A percentile compares a stretch with the other conserved stretches of the same genome.
These are phyloP conservation scores for Suzukiozyma palmioleophila DNA, from an alignment of 1,139 yeast species.

Conservation along the genomic window DNA sequence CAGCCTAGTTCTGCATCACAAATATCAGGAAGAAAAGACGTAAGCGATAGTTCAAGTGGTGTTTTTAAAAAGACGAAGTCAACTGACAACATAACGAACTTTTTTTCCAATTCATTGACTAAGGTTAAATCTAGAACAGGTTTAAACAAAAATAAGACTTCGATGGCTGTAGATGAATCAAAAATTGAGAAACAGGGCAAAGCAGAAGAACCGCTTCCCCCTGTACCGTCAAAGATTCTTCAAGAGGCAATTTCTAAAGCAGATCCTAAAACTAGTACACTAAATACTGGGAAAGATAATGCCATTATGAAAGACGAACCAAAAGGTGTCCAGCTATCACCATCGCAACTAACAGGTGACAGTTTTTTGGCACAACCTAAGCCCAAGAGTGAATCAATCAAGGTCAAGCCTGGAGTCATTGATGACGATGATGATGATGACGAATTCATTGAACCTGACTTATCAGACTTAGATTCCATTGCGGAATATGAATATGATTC, in stretches of 20 bases:
- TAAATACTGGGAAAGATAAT: too few species aligned
- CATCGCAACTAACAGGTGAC: too few species aligned
- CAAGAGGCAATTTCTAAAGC: too few species aligned
- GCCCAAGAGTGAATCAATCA: too few species aligned
- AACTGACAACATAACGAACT: slow-evolving; percentile 2
- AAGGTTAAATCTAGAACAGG: neutral
- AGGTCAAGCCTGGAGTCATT: slow-evolving; percentile 4
- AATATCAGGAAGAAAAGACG: neutral
- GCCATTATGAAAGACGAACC: too few species aligned
- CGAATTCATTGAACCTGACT: neutral
- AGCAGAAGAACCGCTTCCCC: too few species aligned
- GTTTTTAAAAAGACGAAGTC: slow-evolving; percentile 3
- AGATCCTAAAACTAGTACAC: too few species aligned
- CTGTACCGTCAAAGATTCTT: too few species aligned
- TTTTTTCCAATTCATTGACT: neutral
- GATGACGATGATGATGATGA: slow-evolving; percentile 14
- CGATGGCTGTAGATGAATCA: too few species aligned
- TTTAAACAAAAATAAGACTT: neutral
- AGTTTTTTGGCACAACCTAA: too few species aligned
- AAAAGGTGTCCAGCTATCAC: too few species aligned
- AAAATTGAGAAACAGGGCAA: too few species aligned
- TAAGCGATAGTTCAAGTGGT: neutral
- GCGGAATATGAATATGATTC: slow-evolving; percentile 19
- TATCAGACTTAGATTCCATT: slow-evolving; percentile 5
- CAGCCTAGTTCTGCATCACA: neutral